Base-by-base conservation (phyloP, 257 asterid genomes). In the Eucommia ulmoides region DNA sequence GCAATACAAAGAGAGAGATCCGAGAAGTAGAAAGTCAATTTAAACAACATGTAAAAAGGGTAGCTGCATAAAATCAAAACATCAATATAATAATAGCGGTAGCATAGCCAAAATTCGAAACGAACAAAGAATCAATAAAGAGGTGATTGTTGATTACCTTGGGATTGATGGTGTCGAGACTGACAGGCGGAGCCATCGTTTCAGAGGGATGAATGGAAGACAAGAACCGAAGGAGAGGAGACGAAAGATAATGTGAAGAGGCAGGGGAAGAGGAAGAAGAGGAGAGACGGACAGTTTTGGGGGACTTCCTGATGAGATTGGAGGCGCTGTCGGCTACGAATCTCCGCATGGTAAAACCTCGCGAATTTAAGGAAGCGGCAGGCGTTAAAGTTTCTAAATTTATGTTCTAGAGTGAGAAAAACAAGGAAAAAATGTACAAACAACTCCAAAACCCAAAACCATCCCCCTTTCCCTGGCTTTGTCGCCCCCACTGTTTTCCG, bases 331-430 rank as follows among this genome's bases (percentile, higher is more conserved):
- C 74, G 19, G 77, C 71, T 61, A 66, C 78, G 49, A 80, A 77
- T 76, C 80, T 75, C 78, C 86, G 84, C 96, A 86, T 82, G 19
- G 33, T 58, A n/a, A n/a, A n/a, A n/a, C n/a, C n/a, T n/a, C n/a
- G n/a, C n/a, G n/a, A n/a, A n/a, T n/a, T n/a, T n/a, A n/a, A n/a
- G n/a, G n/a, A n/a, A n/a, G n/a, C n/a, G n/a, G n/a, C n/a, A n/a
- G n/a, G n/a, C n/a, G n/a, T n/a, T n/a, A n/a, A n/a, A n/a, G n/a
- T n/a, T n/a, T n/a, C n/a, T n/a, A n/a, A n/a, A n/a, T n/a, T n/a
- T n/a, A n/a, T n/a, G n/a, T n/a, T n/a, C n/a, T n/a, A n/a, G n/a
- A n/a, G n/a, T n/a, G n/a, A n/a, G n/a, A n/a, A n/a, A n/a, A n/a
- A n/a, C n/a, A n/a, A n/a, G n/a, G n/a, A n/a, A n/a, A n/a, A n/a